Evolutionary conservation across 768 basidiomycete species (phyloP).

Genomic region (Pleurotus tuber-regium): DNA sequence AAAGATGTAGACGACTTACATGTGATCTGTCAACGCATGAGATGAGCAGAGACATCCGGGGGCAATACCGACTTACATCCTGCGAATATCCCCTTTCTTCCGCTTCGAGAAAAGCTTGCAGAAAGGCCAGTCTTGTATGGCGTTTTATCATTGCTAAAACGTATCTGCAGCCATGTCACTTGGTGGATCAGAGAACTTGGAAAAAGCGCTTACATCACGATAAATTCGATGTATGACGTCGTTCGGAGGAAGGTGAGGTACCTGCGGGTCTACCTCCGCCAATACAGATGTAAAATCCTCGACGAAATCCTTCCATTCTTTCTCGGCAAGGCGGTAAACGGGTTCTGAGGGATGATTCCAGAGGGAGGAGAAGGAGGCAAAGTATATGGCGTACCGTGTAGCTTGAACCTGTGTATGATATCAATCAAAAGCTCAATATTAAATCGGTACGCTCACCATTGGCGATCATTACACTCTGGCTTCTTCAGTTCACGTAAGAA

Average conservation of each 20-base stretch:
- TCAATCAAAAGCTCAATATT: too few species aligned
- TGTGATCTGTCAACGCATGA: constrained; percentile 48
- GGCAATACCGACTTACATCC: constrained; percentile 53
- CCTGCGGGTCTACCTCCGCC: constrained; percentile 71
- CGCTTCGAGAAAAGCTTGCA: constrained; percentile 84
- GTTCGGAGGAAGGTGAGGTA: constrained; percentile 87
- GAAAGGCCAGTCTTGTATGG: constrained; percentile 88
- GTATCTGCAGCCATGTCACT: constrained; percentile 43
- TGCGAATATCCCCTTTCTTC: constrained; percentile 88
- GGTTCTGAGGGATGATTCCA: constrained; percentile 46
- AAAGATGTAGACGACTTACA: constrained; percentile 49
- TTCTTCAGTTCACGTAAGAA: constrained; percentile 71
- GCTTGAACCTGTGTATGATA: constrained; percentile 70
- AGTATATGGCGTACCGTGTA: constrained; percentile 52
- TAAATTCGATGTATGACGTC: constrained; percentile 93
- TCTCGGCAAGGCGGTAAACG: constrained; percentile 77
- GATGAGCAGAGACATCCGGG: too few species aligned
- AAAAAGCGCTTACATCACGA: constrained; percentile 61
- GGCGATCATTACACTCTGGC: constrained; percentile 78
- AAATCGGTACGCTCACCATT: constrained; percentile 52
- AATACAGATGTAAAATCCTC: constrained; percentile 67
- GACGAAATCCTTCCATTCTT: constrained; percentile 87
- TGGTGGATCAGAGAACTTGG: not conserved
- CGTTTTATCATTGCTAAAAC: constrained; percentile 94
- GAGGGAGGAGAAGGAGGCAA: not conserved